Conservation (phyloP, 148 eudicot species). For the Vaccinium macrocarpon region DNA sequence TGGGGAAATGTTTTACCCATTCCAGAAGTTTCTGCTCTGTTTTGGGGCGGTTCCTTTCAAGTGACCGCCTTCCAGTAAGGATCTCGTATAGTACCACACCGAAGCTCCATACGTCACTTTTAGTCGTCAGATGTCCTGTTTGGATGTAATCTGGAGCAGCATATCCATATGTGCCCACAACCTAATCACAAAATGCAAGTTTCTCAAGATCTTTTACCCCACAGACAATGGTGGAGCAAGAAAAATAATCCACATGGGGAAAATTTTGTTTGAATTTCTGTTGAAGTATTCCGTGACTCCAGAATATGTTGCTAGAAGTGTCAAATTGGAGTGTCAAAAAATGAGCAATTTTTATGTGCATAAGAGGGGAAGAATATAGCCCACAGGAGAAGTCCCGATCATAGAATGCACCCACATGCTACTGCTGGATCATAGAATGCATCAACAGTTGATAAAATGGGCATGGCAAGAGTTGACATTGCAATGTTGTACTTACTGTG, state of each 20-base stretch:
- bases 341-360: background rate
- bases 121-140: constrained; percentile 73
- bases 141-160: constrained; percentile 94
- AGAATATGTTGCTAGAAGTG: background rate
- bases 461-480: background rate
- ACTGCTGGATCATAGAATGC: background rate
- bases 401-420: background rate
- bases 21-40: constrained; percentile 61
- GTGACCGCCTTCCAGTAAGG: constrained; percentile 63
- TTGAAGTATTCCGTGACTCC: background rate
- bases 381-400: background rate
- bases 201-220: background rate
- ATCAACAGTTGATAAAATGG: background rate
- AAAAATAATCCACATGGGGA: background rate
- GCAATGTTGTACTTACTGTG: background rate
- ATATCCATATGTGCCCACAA: constrained; percentile 86
- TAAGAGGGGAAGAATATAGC: background rate
- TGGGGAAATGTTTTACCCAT: constrained; percentile 69
- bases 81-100: constrained; percentile 88
- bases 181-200: constrained; percentile 38
- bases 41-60: constrained; percentile 63
- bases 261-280: background rate
- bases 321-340: background rate
- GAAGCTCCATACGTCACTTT: constrained; percentile 89
- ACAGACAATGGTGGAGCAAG: background rate